Conservation (phyloP, 768 basidiomycete species). For the Vararia minispora region DNA sequence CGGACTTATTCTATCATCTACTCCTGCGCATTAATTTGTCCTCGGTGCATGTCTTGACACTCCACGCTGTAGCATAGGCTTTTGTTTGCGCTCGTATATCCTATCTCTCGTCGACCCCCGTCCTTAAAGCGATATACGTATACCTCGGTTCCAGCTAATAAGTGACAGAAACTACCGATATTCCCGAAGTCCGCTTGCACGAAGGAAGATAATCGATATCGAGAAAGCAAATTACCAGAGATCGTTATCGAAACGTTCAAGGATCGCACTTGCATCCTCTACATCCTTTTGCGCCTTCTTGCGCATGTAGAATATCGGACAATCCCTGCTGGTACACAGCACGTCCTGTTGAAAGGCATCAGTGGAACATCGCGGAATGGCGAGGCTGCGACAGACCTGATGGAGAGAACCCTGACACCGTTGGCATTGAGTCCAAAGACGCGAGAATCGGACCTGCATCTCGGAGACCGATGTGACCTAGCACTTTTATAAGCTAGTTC, state of each 20-base stretch:
- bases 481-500: background rate
- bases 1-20: too few species aligned
- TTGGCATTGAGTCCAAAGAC: slow-evolving; percentile 98
- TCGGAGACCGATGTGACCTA: slow-evolving; percentile 51
- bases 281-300: slow-evolving; percentile 99
- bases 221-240: slow-evolving; percentile 36
- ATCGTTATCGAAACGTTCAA: slow-evolving; percentile 80
- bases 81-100: too few species aligned
- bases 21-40: too few species aligned
- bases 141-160: too few species aligned
- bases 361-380: slow-evolving; percentile 10
- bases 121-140: too few species aligned
- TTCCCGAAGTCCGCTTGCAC: too few species aligned
- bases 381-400: slow-evolving; percentile 38
- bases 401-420: slow-evolving; percentile 97
- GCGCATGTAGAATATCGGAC: slow-evolving; percentile 97
- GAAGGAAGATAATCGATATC: background rate
- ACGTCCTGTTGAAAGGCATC: slow-evolving; percentile 56
- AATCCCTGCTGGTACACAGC: slow-evolving; percentile 92
- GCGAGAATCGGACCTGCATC: slow-evolving; percentile 83
- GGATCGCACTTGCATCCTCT: slow-evolving; percentile 63
- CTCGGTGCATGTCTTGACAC: too few species aligned
- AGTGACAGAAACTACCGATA: too few species aligned
- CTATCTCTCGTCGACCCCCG: too few species aligned
- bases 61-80: too few species aligned